Conservation (phyloP, 2,329 filamentous ascomycete species). For the Aureobasidium leucospermi region DNA sequence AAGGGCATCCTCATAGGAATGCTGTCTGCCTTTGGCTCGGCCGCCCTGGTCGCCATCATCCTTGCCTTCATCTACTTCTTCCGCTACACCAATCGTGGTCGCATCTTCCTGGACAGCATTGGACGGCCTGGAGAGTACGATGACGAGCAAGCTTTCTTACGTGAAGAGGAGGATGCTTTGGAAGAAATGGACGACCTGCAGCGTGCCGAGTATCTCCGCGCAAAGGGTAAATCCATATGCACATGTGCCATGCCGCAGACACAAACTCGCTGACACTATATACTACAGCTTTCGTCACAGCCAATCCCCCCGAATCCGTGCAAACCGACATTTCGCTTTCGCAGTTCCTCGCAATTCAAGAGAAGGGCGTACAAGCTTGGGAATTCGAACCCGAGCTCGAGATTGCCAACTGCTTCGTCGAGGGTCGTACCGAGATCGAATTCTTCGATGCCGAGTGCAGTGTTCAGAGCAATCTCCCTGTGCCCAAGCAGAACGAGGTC, state of each 20-base stretch:
- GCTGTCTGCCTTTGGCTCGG: slow-evolving; percentile 87
- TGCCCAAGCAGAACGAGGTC: slow-evolving; percentile 97
- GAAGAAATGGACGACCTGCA: slow-evolving; percentile 94
- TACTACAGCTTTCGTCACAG: slow-evolving; percentile 74
- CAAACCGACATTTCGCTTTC: slow-evolving; percentile 97
- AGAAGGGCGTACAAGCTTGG: slow-evolving; percentile 99
- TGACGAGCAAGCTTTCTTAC: slow-evolving; percentile 88
- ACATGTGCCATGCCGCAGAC: not conserved
- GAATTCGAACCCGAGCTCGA: slow-evolving; percentile 99
- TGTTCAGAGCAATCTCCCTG: slow-evolving; percentile 90
- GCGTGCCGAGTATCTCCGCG: slow-evolving; percentile 81
- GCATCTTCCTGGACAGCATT: slow-evolving; percentile 89
- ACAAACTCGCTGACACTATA: slow-evolving; percentile 19
- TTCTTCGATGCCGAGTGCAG: slow-evolving; percentile 98
- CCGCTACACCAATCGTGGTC: slow-evolving; percentile 76
- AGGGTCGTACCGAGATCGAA: slow-evolving; percentile 92
- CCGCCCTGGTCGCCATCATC: slow-evolving; percentile 71
- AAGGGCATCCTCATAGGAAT: slow-evolving; percentile 90
- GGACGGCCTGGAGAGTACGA: slow-evolving; percentile 93
- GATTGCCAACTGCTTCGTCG: slow-evolving; percentile 98
- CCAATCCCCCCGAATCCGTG: slow-evolving; percentile 88
- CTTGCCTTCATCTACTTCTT: slow-evolving; percentile 87
- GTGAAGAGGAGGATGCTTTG: slow-evolving; percentile 90
- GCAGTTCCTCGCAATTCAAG: slow-evolving; percentile 95
- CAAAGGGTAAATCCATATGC: slow-evolving; percentile 63